These are phyloP conservation scores for Pyrenophora tritici-repentis DNA, from an alignment of 2,329 filamentous ascomycete genomes.

Conservation along the genomic window DNA sequence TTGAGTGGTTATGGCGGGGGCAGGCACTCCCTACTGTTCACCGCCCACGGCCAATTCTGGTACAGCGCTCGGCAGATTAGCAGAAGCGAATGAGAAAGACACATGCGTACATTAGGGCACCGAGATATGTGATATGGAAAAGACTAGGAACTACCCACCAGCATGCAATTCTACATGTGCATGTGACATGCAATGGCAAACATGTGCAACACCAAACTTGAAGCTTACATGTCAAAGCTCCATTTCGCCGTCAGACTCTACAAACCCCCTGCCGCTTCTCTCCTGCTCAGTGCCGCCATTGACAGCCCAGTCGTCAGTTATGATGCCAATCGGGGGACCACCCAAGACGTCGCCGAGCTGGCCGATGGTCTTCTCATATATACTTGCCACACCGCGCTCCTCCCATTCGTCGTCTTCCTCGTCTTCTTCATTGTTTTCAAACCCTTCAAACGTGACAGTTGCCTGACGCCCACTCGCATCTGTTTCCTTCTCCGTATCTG, in stretches of 20 bases:
- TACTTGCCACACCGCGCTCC: conserved; percentile 56
- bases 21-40: conserved; percentile 12
- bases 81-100: too few relatives aligned
- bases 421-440: conserved; percentile 51
- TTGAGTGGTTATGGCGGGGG: conserved; percentile 11
- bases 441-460: conserved; percentile 37
- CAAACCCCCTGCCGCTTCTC: conserved; percentile 15
- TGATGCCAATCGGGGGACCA: conserved; percentile 53
- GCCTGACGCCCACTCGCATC: conserved; percentile 27
- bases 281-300: conserved; percentile 15
- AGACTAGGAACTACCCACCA: too few relatives aligned
- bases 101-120: too few relatives aligned
- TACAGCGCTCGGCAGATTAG: too few relatives aligned
- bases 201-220: too few relatives aligned
- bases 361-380: conserved; percentile 81
- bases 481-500: conserved; percentile 38
- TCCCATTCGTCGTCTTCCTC: conserved; percentile 50
- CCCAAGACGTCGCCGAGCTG: conserved; percentile 72
- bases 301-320: conserved; percentile 48
- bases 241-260: conserved; percentile 17
- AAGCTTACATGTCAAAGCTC: conserved; percentile 11
- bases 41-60: not conserved
- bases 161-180: too few relatives aligned
- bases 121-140: too few relatives aligned
- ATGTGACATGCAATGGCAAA: too few relatives aligned